Evolutionary conservation across 2,329 filamentous ascomycete species (phyloP).

Genomic region (Colletotrichum spinosum): DNA sequence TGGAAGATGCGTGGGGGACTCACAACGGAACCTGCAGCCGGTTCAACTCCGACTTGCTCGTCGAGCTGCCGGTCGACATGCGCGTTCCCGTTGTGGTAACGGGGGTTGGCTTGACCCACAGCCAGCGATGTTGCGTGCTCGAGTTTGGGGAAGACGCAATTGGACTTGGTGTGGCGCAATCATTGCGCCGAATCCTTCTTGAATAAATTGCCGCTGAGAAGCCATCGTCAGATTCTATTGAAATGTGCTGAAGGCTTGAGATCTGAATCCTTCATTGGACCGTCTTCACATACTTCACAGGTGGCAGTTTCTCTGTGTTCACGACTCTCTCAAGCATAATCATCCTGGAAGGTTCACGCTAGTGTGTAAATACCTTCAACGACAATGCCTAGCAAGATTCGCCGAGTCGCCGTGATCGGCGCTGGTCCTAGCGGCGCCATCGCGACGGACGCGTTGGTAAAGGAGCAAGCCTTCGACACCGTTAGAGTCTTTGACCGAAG

Average conservation of each 20-base stretch:
- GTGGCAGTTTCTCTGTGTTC: not conserved
- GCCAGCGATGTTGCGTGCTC: slow-evolving; percentile 27
- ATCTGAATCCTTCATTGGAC: not conserved
- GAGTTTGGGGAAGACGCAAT: slow-evolving; percentile 30
- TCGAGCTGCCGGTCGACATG: not conserved
- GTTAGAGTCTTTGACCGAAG: slow-evolving; percentile 70
- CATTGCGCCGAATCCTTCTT: not conserved
- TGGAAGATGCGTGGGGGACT: not conserved
- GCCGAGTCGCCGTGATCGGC: slow-evolving; percentile 65
- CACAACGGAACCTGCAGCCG: not conserved
- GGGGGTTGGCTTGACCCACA: slow-evolving; percentile 15
- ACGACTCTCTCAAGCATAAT: not conserved
- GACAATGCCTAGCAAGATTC: slow-evolving; percentile 12
- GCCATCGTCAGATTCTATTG: no score
- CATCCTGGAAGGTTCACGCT: not conserved
- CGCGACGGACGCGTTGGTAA: slow-evolving; percentile 65
- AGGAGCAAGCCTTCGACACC: slow-evolving; percentile 65
- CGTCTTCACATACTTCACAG: no score
- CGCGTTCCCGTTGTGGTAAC: slow-evolving; percentile 4
- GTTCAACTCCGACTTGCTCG: not conserved
- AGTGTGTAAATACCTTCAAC: not conserved
- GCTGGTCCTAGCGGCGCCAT: slow-evolving; percentile 69
- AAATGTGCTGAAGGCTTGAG: no score
- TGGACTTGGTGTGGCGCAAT: slow-evolving; percentile 20
- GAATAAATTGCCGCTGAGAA: slow-evolving; percentile 8